Percentiles rank a stretch among this genome's conserved stretches.
Conservation (phyloP, 2,329 filamentous ascomycete genomes). For the Chaetomiaceae sp. region DNA sequence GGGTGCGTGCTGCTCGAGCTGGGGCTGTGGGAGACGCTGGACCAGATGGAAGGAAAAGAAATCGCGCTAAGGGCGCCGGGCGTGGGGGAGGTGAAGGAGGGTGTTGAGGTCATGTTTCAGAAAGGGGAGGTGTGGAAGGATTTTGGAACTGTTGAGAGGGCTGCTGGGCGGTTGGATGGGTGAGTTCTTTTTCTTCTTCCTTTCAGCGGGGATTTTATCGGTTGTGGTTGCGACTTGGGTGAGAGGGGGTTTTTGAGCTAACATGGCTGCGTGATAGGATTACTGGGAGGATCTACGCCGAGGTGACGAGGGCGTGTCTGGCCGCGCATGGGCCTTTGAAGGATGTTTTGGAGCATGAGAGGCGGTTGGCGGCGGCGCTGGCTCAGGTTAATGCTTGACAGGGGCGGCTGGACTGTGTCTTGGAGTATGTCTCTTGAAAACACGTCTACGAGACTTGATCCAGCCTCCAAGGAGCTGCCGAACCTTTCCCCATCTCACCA, state of each 20-base stretch:
- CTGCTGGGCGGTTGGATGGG: slow-evolving; percentile 9
- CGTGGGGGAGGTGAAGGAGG: not conserved
- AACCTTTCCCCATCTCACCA: too few species aligned
- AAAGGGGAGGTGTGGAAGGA: slow-evolving; percentile 11
- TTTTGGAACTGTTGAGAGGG: slow-evolving; percentile 3
- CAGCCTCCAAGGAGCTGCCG: too few species aligned
- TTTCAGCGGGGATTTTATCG: not conserved
- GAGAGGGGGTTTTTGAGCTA: not conserved
- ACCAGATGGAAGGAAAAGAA: slow-evolving; percentile 2
- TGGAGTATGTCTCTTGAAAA: too few species aligned
- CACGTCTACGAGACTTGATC: too few species aligned
- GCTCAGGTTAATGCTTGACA: slow-evolving; percentile 2
- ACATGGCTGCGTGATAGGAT: slow-evolving; percentile 6
- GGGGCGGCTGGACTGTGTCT: not conserved
- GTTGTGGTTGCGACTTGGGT: not conserved
- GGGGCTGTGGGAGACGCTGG: slow-evolving; percentile 16
- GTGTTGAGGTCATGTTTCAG: not conserved
- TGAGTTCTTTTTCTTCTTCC: not conserved
- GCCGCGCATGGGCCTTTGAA: not conserved
- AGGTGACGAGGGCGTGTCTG: slow-evolving; percentile 12
- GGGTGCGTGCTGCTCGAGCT: slow-evolving; percentile 14
- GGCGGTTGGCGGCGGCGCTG: slow-evolving; percentile 2
- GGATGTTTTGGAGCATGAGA: slow-evolving; percentile 10
- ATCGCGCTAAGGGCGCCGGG: slow-evolving; percentile 4
- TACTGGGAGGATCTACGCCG: slow-evolving; percentile 11